A percentile compares a stretch with the other conserved stretches of the same genome.
Evolutionary conservation across 768 basidiomycete species (phyloP).

Genomic region (Lactarius hatsudake): DNA sequence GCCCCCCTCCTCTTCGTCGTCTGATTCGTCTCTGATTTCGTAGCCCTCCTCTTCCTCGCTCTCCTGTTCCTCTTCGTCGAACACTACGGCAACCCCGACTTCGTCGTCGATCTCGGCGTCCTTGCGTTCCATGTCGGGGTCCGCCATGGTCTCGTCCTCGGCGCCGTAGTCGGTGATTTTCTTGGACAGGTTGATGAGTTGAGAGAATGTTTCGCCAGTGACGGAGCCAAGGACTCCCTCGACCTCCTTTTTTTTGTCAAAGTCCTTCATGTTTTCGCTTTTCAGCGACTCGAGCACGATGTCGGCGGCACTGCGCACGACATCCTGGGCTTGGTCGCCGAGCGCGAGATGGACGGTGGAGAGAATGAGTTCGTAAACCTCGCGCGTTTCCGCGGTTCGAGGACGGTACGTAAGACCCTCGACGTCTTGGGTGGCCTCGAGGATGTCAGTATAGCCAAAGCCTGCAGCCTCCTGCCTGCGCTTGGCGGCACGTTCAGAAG

Average conservation of each 20-base stretch:
- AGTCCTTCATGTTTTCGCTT: conserved; percentile 85
- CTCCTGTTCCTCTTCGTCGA: conserved; percentile 96
- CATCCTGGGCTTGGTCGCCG: conserved; percentile 94
- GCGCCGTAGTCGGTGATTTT: conserved; percentile 95
- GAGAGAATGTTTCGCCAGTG: conserved; percentile 72
- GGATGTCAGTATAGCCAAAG: conserved; percentile 86
- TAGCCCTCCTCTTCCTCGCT: conserved; percentile 87
- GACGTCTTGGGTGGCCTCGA: conserved; percentile 90
- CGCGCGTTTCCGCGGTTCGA: conserved; percentile 88
- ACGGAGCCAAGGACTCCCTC: conserved; percentile 72
- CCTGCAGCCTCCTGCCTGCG: conserved; percentile 61
- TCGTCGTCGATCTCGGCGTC: conserved; percentile 94
- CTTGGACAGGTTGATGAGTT: conserved; percentile 81
- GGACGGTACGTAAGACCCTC: conserved; percentile 94
- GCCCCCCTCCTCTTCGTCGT: conserved; percentile 65
- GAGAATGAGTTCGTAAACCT: conserved; percentile 91
- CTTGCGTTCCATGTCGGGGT: conserved; percentile 76
- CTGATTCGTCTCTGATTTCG: conserved; percentile 81
- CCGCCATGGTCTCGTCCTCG: conserved; percentile 75
- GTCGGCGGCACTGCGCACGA: conserved; percentile 95
- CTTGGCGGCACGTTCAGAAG: conserved; percentile 54
- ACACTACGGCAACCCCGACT: conserved; percentile 95
- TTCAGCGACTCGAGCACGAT: conserved; percentile 85
- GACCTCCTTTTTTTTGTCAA: conserved; percentile 95
- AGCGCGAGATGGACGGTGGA: conserved; percentile 76